phyloP scores from a whole-genome alignment of 176 grass and related monocot species.

The Oryza brachyantha region DNA sequence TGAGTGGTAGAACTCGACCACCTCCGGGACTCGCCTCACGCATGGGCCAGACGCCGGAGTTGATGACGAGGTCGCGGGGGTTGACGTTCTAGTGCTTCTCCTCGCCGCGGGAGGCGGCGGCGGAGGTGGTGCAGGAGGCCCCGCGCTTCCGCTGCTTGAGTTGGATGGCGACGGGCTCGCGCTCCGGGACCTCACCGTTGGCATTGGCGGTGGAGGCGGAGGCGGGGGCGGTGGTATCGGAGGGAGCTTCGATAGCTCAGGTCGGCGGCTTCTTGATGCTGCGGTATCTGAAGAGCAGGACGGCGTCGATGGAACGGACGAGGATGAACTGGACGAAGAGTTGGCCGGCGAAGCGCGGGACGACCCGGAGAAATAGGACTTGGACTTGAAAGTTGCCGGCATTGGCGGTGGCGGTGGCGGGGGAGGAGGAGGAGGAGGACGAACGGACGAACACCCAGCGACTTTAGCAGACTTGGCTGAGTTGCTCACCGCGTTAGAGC shows the following conservation, averaged over 20 bases:
- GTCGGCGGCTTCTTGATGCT: constrained; percentile 30
- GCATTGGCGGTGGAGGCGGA: constrained; percentile 36
- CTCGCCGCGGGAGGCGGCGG: constrained; percentile 42
- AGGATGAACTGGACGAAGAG: constrained; percentile 48
- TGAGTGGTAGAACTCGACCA: constrained; percentile 98
- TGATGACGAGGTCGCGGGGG: not conserved
- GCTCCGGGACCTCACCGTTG: constrained; percentile 11
- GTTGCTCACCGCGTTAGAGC: not conserved
- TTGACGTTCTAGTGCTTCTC: not conserved
- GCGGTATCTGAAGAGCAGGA: constrained; percentile 55
- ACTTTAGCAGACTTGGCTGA: not conserved
- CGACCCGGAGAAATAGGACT: constrained; percentile 43
- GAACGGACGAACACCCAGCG: not conserved
- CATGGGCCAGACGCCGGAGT: constrained; percentile 24
- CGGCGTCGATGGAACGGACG: constrained; percentile 35
- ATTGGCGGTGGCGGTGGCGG: constrained; percentile 42
- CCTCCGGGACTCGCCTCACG: constrained; percentile 81
- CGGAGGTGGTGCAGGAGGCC: constrained; percentile 51
- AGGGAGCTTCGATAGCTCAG: constrained; percentile 53
- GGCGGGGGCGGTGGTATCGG: constrained; percentile 54
- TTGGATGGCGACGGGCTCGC: constrained; percentile 32
- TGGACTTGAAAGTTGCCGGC: constrained; percentile 31
- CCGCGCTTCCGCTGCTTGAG: constrained; percentile 20
- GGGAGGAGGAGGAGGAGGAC: constrained; percentile 28
- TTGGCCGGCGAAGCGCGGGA: constrained; percentile 48